Percentiles rank a stretch among this genome's conserved stretches.
Conservation (phyloP, 2,329 filamentous ascomycete species). For the Penicillium hesseltinei region DNA sequence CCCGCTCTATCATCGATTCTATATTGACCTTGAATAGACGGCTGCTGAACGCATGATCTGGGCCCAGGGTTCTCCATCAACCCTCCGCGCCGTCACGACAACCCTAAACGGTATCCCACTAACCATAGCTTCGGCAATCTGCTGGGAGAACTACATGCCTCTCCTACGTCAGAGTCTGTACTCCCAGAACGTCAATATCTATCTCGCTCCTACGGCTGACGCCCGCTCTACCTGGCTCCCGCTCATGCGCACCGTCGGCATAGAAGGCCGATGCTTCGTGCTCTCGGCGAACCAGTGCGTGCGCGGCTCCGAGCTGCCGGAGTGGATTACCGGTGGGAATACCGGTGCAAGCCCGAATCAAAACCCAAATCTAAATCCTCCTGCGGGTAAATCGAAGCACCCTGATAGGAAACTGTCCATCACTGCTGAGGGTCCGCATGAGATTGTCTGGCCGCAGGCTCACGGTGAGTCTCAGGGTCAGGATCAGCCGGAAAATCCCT, state of each 20-base stretch:
- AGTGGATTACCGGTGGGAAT: slow-evolving; percentile 32
- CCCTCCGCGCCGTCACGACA: slow-evolving; percentile 74
- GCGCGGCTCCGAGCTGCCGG: slow-evolving; percentile 57
- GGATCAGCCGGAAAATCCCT: neutral
- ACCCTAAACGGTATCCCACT: slow-evolving; percentile 74
- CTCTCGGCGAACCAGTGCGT: slow-evolving; percentile 82
- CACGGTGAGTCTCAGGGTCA: neutral
- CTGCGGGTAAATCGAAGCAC: neutral
- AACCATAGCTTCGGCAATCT: slow-evolving; percentile 81
- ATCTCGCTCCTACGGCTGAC: slow-evolving; percentile 86
- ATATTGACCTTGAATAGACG: neutral
- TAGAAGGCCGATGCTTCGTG: slow-evolving; percentile 81
- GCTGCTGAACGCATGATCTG: slow-evolving; percentile 2
- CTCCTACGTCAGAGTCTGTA: slow-evolving; percentile 79
- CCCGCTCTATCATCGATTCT: neutral
- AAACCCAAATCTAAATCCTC: neutral
- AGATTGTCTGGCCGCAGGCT: slow-evolving; percentile 2
- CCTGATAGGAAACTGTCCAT: neutral
- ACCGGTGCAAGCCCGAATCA: too few relatives aligned
- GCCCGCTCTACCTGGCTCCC: slow-evolving; percentile 75
- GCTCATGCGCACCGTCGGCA: slow-evolving; percentile 74
- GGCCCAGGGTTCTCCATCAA: slow-evolving; percentile 63
- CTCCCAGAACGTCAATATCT: slow-evolving; percentile 84
- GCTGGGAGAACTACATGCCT: slow-evolving; percentile 97
- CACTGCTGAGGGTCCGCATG: neutral